Conservation (phyloP, 2,329 filamentous ascomycete genomes). For the Passalora sequoiae region DNA sequence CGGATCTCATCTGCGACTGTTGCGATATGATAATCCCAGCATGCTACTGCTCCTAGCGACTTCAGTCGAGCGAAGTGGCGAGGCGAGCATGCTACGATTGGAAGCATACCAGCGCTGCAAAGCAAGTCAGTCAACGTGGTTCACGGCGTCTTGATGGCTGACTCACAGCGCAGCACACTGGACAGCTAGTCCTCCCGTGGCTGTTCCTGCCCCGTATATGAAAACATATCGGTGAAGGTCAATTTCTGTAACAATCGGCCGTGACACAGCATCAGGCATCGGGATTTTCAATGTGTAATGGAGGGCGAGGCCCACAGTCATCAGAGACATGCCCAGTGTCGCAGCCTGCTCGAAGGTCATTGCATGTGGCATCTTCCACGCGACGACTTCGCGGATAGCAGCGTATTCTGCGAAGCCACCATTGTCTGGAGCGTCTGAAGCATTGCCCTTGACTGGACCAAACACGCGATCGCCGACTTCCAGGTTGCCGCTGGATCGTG, state of each 20-base stretch:
- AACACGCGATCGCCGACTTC: constrained; percentile 18
- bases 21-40: constrained; percentile 16
- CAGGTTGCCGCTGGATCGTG: constrained; percentile 9
- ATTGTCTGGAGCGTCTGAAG: constrained; percentile 14
- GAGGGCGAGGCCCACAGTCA: constrained; percentile 19
- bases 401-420: constrained; percentile 20
- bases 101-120: constrained; percentile 13
- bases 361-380: constrained; percentile 13
- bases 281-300: constrained; percentile 17
- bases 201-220: constrained; percentile 18
- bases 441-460: constrained; percentile 18
- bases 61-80: constrained; percentile 16
- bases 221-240: constrained; percentile 13
- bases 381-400: constrained; percentile 11
- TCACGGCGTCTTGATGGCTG: too few relatives aligned
- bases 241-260: neutral
- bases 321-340: constrained; percentile 15
- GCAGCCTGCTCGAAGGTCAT: constrained; percentile 17
- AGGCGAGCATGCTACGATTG: constrained; percentile 16
- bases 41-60: constrained; percentile 15
- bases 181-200: constrained; percentile 17
- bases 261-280: constrained; percentile 5
- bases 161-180: constrained; percentile 18
- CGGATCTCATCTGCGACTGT: constrained; percentile 15
- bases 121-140: constrained; percentile 4